Evolutionary conservation across 352 stramenopile genomes (phyloP).

Genomic region (Aphanomyces invadans): DNA sequence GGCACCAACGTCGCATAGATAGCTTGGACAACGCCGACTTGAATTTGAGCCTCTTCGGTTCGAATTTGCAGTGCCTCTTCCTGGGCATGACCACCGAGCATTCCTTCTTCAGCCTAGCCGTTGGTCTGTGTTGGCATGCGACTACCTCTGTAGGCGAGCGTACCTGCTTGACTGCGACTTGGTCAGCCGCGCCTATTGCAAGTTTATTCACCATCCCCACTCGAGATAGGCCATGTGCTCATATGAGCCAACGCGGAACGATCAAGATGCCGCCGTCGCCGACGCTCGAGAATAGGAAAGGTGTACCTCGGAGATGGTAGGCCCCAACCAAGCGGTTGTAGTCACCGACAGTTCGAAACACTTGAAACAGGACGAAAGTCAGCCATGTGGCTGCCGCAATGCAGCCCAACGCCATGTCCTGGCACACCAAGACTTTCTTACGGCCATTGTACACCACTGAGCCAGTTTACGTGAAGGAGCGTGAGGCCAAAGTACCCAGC

Average conservation of each 20-base stretch:
- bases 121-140: too few species aligned
- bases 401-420: slow-evolving; percentile 1
- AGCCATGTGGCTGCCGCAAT: not conserved
- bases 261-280: too few species aligned
- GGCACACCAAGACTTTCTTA: too few species aligned
- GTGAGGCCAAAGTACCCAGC: not conserved
- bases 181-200: not conserved
- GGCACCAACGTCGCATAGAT: not conserved
- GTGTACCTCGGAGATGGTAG: not conserved
- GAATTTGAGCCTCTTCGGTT: not conserved
- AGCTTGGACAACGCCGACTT: not conserved
- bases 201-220: not conserved
- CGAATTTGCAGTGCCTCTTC: not conserved
- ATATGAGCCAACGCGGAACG: too few species aligned
- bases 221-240: too few species aligned
- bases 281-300: too few species aligned
- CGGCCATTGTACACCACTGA: too few species aligned
- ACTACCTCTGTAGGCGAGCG: too few species aligned
- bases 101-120: slow-evolving; percentile 6
- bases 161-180: not conserved
- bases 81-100: not conserved
- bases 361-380: not conserved
- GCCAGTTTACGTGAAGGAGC: not conserved
- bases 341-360: not conserved
- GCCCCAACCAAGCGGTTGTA: not conserved